Evolutionary conservation across 2,329 filamentous ascomycete species (phyloP).

Genomic region (Apiospora marii): DNA sequence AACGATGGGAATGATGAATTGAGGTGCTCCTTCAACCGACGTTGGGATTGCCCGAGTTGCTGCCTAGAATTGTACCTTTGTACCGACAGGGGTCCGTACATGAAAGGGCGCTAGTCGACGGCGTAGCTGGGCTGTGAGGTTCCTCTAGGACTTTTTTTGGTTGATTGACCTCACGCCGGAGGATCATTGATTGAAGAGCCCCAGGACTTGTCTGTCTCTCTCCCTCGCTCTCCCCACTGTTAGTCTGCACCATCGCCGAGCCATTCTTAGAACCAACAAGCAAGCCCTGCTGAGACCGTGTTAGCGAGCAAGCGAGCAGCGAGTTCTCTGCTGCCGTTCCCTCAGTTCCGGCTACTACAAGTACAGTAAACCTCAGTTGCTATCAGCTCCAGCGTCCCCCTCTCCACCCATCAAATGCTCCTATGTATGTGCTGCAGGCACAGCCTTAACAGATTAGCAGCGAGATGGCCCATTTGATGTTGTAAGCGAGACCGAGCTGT

Average conservation of each 20-base stretch:
- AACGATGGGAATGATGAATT: slow-evolving; percentile 19
- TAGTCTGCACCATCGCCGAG: neutral
- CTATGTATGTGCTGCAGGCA: neutral
- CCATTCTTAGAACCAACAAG: neutral
- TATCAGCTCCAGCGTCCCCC: neutral
- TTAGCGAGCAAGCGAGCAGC: neutral
- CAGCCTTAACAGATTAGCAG: slow-evolving; percentile 6
- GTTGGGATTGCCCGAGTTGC: slow-evolving; percentile 19
- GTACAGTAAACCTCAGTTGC: neutral
- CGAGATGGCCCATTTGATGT: neutral
- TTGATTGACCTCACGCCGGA: neutral
- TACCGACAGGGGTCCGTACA: slow-evolving; percentile 3
- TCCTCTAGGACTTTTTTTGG: slow-evolving; percentile 17
- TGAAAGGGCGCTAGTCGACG: neutral
- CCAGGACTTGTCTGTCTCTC: neutral
- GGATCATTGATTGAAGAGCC: neutral
- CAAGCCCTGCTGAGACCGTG: neutral
- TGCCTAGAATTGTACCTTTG: slow-evolving; percentile 20
- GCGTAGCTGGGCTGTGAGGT: slow-evolving; percentile 18
- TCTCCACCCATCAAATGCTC: neutral
- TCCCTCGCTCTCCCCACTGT: neutral
- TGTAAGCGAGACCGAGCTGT: slow-evolving; percentile 4
- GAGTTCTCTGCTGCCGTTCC: neutral
- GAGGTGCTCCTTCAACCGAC: slow-evolving; percentile 16
- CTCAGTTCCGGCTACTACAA: neutral